Evolutionary conservation across 2,329 filamentous ascomycete species (phyloP).

Genomic region (Colletotrichum sp.): DNA sequence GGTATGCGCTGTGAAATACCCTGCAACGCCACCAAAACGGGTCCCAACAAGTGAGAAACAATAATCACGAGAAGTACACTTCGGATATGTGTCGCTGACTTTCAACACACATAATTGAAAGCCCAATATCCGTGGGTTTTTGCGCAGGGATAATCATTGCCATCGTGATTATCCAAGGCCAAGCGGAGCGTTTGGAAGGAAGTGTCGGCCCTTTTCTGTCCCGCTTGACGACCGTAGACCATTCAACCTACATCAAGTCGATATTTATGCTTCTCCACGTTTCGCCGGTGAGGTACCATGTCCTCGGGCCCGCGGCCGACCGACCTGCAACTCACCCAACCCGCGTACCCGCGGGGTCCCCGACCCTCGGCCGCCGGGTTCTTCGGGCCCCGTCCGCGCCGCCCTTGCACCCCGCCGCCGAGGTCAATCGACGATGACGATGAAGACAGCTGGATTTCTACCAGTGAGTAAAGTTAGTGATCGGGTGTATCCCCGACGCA

Average conservation of each 20-base stretch:
- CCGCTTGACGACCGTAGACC: accelerated
- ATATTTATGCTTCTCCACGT: background rate
- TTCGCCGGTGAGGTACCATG: background rate
- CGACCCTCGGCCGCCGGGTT: background rate
- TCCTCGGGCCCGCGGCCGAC: background rate
- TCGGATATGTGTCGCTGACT: no score
- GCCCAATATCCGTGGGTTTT: no score
- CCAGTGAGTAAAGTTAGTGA: background rate
- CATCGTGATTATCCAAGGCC: background rate
- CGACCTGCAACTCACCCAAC: background rate
- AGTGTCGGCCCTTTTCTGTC: background rate
- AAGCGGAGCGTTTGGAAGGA: accelerated
- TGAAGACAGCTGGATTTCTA: background rate
- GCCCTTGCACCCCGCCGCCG: background rate
- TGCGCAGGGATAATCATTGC: background rate
- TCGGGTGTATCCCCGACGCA: background rate
- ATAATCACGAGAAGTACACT: no score
- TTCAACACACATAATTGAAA: no score
- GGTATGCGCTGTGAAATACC: no score
- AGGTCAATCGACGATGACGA: background rate
- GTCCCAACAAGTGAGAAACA: no score
- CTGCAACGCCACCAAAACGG: no score
- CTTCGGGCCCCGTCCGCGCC: background rate
- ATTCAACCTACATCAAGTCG: background rate
- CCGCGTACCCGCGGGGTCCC: background rate